phyloP scores from a whole-genome alignment of 306 rosid genomes.

The Cicer arietinum region DNA sequence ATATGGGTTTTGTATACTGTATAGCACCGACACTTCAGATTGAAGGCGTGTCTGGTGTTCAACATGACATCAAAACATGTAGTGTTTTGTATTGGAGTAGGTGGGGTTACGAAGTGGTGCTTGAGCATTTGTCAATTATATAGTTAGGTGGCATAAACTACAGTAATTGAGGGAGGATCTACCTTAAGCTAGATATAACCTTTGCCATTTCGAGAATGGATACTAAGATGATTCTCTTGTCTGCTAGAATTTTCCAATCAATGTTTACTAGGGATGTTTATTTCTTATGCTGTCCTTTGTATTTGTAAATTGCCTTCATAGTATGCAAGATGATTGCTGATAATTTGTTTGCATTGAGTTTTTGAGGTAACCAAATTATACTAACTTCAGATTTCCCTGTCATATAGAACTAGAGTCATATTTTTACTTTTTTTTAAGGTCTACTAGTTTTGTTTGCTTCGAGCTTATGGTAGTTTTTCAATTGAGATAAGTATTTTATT shows the following conservation, averaged over 20 bases:
- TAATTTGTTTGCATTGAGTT: background rate
- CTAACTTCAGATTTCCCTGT: constrained; percentile 8
- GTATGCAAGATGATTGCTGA: background rate
- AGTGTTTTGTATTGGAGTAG: background rate
- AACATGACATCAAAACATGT: too few species aligned
- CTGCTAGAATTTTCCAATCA: constrained; percentile 8
- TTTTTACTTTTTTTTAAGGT: background rate
- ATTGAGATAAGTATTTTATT: background rate
- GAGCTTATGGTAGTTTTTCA: background rate
- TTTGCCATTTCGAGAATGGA: background rate
- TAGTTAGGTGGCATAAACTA: background rate
- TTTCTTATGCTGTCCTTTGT: background rate
- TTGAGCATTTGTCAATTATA: constrained; percentile 11
- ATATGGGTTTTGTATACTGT: background rate
- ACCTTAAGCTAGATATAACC: constrained; percentile 28
- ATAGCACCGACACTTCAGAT: too few species aligned
- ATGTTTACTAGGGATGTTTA: background rate
- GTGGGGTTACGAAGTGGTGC: background rate
- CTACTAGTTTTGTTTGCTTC: background rate
- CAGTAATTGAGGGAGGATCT: background rate
- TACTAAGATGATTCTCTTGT: constrained; percentile 6
- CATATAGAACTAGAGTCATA: constrained; percentile 3
- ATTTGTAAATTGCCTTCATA: constrained; percentile 3
- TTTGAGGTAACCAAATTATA: background rate
- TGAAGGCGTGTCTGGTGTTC: too few species aligned